Conservation (phyloP, 2,329 filamentous ascomycete species). For the Amauroascus niger region DNA sequence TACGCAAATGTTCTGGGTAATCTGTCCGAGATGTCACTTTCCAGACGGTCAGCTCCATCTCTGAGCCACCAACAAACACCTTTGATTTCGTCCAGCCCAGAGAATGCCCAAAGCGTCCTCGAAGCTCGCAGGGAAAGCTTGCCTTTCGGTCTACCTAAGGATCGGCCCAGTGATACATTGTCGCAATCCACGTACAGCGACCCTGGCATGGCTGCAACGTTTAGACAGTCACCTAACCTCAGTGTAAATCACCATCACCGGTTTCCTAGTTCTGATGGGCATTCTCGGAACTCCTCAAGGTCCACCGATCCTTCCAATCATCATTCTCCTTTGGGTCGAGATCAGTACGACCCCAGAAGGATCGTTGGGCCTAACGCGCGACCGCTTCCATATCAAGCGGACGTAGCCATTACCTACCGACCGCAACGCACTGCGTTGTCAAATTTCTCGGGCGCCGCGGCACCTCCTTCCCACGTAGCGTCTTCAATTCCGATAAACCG, state of each 20-base stretch:
- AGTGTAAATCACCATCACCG: not conserved
- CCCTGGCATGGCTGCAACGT: conserved; percentile 7
- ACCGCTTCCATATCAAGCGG: conserved; percentile 28
- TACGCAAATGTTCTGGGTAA: conserved; percentile 27
- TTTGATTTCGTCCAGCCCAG: not conserved
- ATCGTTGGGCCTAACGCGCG: conserved; percentile 11
- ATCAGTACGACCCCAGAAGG: not conserved
- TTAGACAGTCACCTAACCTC: conserved; percentile 2
- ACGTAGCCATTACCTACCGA: conserved; percentile 27
- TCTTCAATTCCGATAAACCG: not conserved
- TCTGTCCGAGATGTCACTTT: not conserved
- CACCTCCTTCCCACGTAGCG: not conserved
- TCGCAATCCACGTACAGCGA: conserved; percentile 14
- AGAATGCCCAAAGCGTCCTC: not conserved
- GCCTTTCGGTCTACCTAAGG: not conserved
- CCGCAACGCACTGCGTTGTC: conserved; percentile 17
- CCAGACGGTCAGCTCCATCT: conserved; percentile 5
- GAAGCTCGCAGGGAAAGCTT: not conserved
- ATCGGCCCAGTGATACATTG: conserved; percentile 1
- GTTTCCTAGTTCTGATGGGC: not conserved
- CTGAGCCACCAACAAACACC: not conserved
- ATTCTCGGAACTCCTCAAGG: not conserved
- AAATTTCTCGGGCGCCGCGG: conserved; percentile 9
- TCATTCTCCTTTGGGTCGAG: not conserved
- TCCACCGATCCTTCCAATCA: conserved; percentile 5